These are phyloP conservation scores for Mangifera indica DNA, from an alignment of 345 rosid species.

Conservation along the genomic window DNA sequence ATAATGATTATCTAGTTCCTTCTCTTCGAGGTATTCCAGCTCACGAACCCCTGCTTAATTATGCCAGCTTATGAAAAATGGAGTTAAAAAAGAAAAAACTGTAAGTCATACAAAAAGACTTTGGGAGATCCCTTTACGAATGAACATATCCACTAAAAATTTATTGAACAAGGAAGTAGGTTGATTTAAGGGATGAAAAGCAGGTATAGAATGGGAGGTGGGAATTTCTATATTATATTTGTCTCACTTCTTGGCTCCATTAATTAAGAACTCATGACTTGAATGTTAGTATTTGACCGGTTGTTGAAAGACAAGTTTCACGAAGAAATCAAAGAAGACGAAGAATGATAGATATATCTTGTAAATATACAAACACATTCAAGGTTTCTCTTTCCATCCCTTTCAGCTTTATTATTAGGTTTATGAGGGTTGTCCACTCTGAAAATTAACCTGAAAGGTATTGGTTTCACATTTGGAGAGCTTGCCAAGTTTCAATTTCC, in stretches of 20 bases:
- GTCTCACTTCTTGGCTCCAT: neutral
- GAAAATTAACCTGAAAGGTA: neutral
- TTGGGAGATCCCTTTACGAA: slow-evolving; percentile 2
- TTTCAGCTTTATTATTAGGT: neutral
- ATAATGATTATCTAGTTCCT: neutral
- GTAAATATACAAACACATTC: neutral
- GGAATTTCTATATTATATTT: neutral
- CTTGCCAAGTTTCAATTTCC: neutral
- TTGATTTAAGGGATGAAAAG: neutral
- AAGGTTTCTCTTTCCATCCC: neutral
- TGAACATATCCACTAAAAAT: neutral
- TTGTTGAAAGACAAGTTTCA: neutral
- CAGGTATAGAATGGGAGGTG: slow-evolving; percentile 21
- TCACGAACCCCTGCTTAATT: neutral
- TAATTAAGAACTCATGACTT: neutral
- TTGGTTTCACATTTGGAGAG: slow-evolving; percentile 1
- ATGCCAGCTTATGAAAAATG: neutral
- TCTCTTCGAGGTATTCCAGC: neutral
- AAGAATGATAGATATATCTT: slow-evolving; percentile 9
- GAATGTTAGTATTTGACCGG: neutral
- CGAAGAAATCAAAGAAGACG: neutral
- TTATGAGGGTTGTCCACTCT: neutral
- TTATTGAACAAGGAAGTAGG: too few species aligned
- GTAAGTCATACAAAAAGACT: neutral
- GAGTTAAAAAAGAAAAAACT: neutral